Evolutionary conservation across 768 basidiomycete genomes (phyloP).

Genomic region (Lentinula raphanica): DNA sequence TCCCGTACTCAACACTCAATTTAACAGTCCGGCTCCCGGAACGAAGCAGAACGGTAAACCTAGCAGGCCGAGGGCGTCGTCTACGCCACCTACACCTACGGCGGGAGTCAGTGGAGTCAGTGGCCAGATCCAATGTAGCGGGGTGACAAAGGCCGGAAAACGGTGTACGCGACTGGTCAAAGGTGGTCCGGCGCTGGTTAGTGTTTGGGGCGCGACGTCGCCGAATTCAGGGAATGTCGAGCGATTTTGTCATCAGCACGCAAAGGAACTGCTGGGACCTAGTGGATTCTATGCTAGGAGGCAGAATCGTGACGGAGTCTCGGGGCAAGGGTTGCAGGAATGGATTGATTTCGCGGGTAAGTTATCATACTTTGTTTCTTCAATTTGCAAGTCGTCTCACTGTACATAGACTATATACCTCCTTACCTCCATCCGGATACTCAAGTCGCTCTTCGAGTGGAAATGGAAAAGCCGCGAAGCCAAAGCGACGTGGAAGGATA

Average conservation of each 20-base stretch:
- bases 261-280: constrained; percentile 44
- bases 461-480: constrained; percentile 42
- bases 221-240: constrained; percentile 24
- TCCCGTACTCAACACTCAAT: not conserved
- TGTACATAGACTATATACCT: constrained; percentile 60
- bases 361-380: constrained; percentile 12
- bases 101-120: not conserved
- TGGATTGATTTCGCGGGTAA: constrained; percentile 59
- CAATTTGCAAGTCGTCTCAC: constrained; percentile 9
- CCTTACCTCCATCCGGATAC: constrained; percentile 57
- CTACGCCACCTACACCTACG: constrained; percentile 16
- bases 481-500: constrained; percentile 62
- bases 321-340: constrained; percentile 14
- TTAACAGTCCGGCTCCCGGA: constrained; percentile 1
- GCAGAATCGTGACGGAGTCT: constrained; percentile 19
- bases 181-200: constrained; percentile 22
- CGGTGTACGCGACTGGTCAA: constrained; percentile 60
- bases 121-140: constrained; percentile 48
- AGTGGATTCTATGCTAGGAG: constrained; percentile 55
- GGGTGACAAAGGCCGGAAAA: constrained; percentile 58
- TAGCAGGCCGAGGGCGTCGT: constrained; percentile 14
- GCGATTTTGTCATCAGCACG: constrained; percentile 64
- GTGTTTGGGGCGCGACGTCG: constrained; percentile 6
- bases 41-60: not conserved
- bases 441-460: constrained; percentile 46